Percentiles rank a stretch among this genome's conserved stretches.
These are phyloP conservation scores for Pyrenula massariospora DNA, from an alignment of 495 filamentous ascomycete genomes.

Conservation along the genomic window DNA sequence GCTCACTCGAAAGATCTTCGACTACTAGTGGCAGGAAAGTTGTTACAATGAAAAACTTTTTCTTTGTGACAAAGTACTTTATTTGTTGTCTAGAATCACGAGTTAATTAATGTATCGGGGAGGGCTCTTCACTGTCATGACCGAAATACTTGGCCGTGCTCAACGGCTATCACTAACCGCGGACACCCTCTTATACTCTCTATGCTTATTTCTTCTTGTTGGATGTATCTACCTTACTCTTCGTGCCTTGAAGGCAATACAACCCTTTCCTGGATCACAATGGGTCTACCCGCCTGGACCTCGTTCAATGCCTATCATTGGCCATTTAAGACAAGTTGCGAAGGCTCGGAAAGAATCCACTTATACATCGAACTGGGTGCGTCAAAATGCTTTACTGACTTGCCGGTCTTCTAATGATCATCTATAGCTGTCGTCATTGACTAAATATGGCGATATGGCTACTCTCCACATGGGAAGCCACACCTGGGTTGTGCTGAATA, in stretches of 20 bases:
- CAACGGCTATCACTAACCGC: too few species aligned
- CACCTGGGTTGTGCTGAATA: constrained; percentile 26
- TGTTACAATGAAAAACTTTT: too few species aligned
- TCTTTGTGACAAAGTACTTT: too few species aligned
- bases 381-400: background rate
- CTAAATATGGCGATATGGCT: constrained; percentile 23
- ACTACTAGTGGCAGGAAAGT: too few species aligned
- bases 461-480: constrained; percentile 21
- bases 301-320: constrained; percentile 10
- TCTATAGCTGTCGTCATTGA: constrained; percentile 6
- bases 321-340: constrained; percentile 8
- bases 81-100: too few species aligned
- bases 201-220: too few species aligned
- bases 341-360: constrained; percentile 3
- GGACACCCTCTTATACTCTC: too few species aligned
- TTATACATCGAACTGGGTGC: background rate
- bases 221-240: too few species aligned
- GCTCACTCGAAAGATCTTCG: too few species aligned
- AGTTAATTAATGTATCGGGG: too few species aligned
- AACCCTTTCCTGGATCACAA: constrained; percentile 2
- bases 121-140: too few species aligned
- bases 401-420: background rate
- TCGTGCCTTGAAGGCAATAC: background rate
- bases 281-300: constrained; percentile 15
- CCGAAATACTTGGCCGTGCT: too few species aligned